A percentile compares a stretch with the other conserved stretches of the same genome.
phyloP scores from a whole-genome alignment of 768 basidiomycete genomes.

The Podaxis sp. region DNA sequence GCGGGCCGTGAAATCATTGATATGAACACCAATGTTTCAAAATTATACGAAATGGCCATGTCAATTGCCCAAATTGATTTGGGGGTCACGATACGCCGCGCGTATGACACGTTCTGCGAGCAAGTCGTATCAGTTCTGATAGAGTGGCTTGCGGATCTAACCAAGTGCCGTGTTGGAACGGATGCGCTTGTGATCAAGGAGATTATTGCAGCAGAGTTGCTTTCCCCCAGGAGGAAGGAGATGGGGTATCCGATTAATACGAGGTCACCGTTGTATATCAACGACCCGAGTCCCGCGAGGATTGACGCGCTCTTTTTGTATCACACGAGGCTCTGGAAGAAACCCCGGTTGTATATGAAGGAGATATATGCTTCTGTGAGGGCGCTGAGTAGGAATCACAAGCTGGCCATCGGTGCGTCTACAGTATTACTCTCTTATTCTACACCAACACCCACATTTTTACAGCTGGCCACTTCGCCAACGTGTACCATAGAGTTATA shows the following conservation, averaged over 20 bases:
- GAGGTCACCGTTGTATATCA: constrained; percentile 35
- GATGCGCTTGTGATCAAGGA: constrained; percentile 73
- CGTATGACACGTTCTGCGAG: constrained; percentile 88
- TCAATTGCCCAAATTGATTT: constrained; percentile 86
- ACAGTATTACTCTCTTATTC: neutral
- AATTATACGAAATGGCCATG: constrained; percentile 76
- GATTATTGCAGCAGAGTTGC: constrained; percentile 67
- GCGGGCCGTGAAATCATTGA: constrained; percentile 82
- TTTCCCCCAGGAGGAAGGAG: constrained; percentile 60
- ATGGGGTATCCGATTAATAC: constrained; percentile 20
- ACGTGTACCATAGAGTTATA: constrained; percentile 82
- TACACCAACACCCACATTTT: neutral
- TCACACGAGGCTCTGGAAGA: constrained; percentile 85
- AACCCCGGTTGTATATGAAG: constrained; percentile 75
- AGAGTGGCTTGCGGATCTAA: constrained; percentile 83
- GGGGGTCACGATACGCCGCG: constrained; percentile 84
- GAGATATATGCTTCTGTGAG: constrained; percentile 80
- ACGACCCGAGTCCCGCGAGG: constrained; percentile 57
- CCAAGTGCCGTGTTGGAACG: constrained; percentile 65
- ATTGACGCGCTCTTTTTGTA: constrained; percentile 79
- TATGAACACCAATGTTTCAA: constrained; percentile 51
- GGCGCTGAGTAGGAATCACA: constrained; percentile 70
- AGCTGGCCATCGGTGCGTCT: constrained; percentile 73
- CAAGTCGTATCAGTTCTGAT: constrained; percentile 81
- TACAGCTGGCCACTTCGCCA: constrained; percentile 79